A percentile compares a stretch with the other conserved stretches of the same genome.
phyloP scores from a whole-genome alignment of 768 basidiomycete genomes.

The Russula abietina region DNA sequence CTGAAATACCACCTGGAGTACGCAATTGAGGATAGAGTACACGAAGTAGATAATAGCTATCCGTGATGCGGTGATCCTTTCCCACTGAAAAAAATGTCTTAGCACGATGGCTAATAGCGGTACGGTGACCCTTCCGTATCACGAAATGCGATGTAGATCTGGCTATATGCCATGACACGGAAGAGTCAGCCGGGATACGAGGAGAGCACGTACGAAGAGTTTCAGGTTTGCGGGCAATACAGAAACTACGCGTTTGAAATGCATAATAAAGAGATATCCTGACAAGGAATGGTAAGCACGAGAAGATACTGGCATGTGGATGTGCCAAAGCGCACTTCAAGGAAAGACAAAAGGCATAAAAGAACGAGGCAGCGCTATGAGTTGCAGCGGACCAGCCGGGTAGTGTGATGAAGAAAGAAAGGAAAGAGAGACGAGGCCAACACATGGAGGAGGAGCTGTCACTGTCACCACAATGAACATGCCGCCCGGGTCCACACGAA shows the following conservation, averaged over 20 bases:
- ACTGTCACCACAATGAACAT: no score
- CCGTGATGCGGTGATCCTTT: slow-evolving; percentile 61
- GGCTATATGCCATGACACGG: neutral
- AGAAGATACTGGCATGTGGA: neutral
- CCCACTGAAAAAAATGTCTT: slow-evolving; percentile 43
- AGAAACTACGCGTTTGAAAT: slow-evolving; percentile 35
- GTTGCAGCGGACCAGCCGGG: slow-evolving; percentile 23
- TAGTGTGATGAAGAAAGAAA: neutral
- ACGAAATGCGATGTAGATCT: neutral
- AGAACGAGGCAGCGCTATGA: slow-evolving; percentile 27
- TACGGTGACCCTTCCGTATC: neutral
- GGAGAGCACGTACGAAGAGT: slow-evolving; percentile 41
- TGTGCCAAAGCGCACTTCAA: slow-evolving; percentile 20
- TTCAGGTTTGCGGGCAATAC: slow-evolving; percentile 38
- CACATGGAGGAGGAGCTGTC: no score
- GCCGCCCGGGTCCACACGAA: no score
- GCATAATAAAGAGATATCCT: slow-evolving; percentile 31
- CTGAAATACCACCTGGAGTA: slow-evolving; percentile 64
- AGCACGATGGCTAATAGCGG: neutral
- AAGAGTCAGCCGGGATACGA: neutral
- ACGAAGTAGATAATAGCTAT: slow-evolving; percentile 59
- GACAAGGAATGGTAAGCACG: neutral
- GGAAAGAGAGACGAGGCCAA: neutral
- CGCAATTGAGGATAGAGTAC: slow-evolving; percentile 61
- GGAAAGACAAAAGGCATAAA: slow-evolving; percentile 35